Evolutionary conservation across 1,284 basidiomycete genomes (phyloP).

Genomic region (Ustilago lituana): DNA sequence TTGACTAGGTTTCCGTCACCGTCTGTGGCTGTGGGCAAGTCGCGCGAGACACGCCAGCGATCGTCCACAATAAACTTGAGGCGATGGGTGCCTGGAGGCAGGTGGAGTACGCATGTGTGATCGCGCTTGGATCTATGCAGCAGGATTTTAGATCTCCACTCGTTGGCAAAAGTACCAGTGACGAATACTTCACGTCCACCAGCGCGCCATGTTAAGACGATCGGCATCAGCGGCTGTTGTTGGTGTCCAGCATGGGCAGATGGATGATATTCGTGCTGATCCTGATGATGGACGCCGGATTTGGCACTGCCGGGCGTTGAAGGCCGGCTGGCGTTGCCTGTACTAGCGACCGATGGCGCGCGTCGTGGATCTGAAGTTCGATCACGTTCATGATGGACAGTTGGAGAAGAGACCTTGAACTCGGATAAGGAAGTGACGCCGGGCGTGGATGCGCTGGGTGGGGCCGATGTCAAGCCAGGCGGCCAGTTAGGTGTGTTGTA

Average conservation of each 20-base stretch:
- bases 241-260: constrained; percentile 9
- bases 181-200: constrained; percentile 70
- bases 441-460: constrained; percentile 36
- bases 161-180: constrained; percentile 73
- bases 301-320: constrained; percentile 30
- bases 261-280: constrained; percentile 12
- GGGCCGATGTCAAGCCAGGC: constrained; percentile 47
- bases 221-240: constrained; percentile 36
- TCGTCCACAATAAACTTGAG: constrained; percentile 96
- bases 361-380: constrained; percentile 2
- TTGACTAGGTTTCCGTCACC: constrained; percentile 95
- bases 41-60: constrained; percentile 78
- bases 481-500: constrained; percentile 52
- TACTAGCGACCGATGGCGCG: constrained; percentile 12
- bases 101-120: constrained; percentile 60
- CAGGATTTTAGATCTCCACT: constrained; percentile 71
- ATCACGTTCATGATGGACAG: constrained; percentile 3
- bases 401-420: constrained; percentile 11
- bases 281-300: constrained; percentile 1
- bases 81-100: constrained; percentile 88
- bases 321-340: constrained; percentile 24
- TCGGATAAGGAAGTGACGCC: constrained; percentile 31
- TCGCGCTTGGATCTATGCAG: constrained; percentile 55
- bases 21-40: constrained; percentile 89
- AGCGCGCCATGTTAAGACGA: constrained; percentile 57